Base-by-base conservation (phyloP, 371 early-diverging fungal genomes). In the Saksenaea vasiformis region DNA sequence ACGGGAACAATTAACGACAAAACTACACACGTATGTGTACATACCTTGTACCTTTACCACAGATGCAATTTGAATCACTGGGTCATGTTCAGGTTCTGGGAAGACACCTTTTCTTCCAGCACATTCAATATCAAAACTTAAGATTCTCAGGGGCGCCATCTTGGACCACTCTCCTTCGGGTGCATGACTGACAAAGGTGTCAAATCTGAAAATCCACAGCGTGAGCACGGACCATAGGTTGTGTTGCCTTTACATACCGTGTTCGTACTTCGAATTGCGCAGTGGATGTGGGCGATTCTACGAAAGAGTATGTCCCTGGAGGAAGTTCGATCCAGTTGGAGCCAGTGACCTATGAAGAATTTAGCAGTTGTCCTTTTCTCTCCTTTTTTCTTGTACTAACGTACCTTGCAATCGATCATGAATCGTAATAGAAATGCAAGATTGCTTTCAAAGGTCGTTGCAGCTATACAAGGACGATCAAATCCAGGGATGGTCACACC, bases 51-150 rank as follows among this genome's bases (percentile, higher is more conserved):
- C 69, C 2, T 95, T 91, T 4, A 97, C 91, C 38, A 98, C 88
- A 58, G 94, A 96, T 5, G 99, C 99, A 68, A 99, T 99, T 77
- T 99, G 99, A 67, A 99, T 99, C n/a, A 99, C 95, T 0, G 99
- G 97, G 79, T 99, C 99, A 3, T 85, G 65, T 53, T 88, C 74
- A 11, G 99, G 85, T 54, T 95, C 95, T 1, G 99, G 99, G 68
- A 99, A 99, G n/a, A 95, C 80, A 43, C 97, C 97, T 63, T 94
- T 94, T 38, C 97, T 83, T 22, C 99, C 98, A 39, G 96, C 93
- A 72, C 99, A 99, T 82, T 99, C 99, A 66, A 99, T 99, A 91
- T 99, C 99, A 72, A 99, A 97, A 71, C 96, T 95, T 44, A 99
- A 72, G 54, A 99, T 92, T 61, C 99, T 91, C 22, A 99, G 82